Conservation (phyloP, 139 green algal species). For the Eudorina sp. region DNA sequence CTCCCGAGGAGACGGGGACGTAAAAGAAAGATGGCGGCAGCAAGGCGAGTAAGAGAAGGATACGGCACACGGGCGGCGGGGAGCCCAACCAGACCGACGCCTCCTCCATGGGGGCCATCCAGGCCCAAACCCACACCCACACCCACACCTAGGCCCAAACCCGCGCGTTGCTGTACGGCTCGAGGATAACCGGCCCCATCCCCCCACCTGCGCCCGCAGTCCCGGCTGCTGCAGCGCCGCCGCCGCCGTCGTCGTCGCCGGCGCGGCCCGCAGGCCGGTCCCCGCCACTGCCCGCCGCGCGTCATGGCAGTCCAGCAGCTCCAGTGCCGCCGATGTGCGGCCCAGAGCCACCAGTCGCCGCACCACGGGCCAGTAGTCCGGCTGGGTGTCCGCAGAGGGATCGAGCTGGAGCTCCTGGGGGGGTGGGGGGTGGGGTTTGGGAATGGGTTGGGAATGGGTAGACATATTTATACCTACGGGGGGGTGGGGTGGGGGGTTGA, state of each 20-base stretch:
- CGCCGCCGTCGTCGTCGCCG: not conserved
- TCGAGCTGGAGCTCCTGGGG: slow-evolving; percentile 35
- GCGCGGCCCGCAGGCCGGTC: not conserved
- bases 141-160: no score
- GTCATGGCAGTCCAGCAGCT: slow-evolving; percentile 69
- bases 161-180: no score
- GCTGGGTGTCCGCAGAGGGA: not conserved
- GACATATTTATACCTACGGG: no score
- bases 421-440: not conserved
- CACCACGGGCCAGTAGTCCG: slow-evolving; percentile 46
- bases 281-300: not conserved
- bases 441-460: not conserved
- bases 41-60: no score
- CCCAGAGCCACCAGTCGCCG: slow-evolving; percentile 64
- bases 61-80: no score
- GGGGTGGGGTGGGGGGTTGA: no score
- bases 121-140: no score
- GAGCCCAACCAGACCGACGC: no score
- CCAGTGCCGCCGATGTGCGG: slow-evolving; percentile 66
- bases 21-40: no score
- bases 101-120: no score
- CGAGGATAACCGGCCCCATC: not conserved
- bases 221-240: slow-evolving; percentile 33
- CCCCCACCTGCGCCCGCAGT: slow-evolving; percentile 11
- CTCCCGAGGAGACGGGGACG: no score